Percentiles rank a stretch among this genome's conserved stretches.
Evolutionary conservation across 2,329 filamentous ascomycete species (phyloP).

Genomic region (Fusarium concolor): DNA sequence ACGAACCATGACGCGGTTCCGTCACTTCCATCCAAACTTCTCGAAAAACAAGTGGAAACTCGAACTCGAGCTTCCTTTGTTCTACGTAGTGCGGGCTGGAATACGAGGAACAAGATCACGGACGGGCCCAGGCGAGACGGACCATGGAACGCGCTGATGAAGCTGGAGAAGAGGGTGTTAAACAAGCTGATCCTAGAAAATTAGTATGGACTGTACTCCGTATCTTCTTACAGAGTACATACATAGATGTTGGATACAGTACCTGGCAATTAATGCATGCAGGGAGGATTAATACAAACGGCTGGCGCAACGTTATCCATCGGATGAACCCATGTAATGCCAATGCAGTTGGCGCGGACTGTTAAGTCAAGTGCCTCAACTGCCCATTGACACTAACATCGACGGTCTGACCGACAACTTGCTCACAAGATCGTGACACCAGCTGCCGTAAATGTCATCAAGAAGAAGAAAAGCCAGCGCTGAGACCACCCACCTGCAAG

Average conservation of each 20-base stretch:
- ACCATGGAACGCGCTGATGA: slow-evolving; percentile 11
- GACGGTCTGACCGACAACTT: slow-evolving; percentile 24
- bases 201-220: too few relatives aligned
- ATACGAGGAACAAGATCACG: slow-evolving; percentile 12
- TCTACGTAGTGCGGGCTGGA: slow-evolving; percentile 1
- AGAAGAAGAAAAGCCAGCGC: slow-evolving; percentile 29
- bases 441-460: slow-evolving; percentile 16
- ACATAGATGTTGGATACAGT: too few relatives aligned
- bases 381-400: not conserved
- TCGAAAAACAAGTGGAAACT: slow-evolving; percentile 41
- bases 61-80: slow-evolving; percentile 10
- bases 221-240: not conserved
- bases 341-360: slow-evolving; percentile 4
- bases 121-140: slow-evolving; percentile 28
- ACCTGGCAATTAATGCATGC: slow-evolving; percentile 9
- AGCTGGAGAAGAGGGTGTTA: slow-evolving; percentile 13
- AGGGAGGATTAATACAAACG: slow-evolving; percentile 17
- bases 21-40: slow-evolving; percentile 35
- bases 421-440: slow-evolving; percentile 11
- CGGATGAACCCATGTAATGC: slow-evolving; percentile 12
- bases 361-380: slow-evolving; percentile 5
- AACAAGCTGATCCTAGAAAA: not conserved
- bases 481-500: slow-evolving; percentile 36
- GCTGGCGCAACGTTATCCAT: slow-evolving; percentile 23
- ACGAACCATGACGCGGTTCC: slow-evolving; percentile 8